Percentiles rank a stretch among this genome's conserved stretches.
Conservation (phyloP, 2,329 filamentous ascomycete species). For the Colletotrichum echinochloae region DNA sequence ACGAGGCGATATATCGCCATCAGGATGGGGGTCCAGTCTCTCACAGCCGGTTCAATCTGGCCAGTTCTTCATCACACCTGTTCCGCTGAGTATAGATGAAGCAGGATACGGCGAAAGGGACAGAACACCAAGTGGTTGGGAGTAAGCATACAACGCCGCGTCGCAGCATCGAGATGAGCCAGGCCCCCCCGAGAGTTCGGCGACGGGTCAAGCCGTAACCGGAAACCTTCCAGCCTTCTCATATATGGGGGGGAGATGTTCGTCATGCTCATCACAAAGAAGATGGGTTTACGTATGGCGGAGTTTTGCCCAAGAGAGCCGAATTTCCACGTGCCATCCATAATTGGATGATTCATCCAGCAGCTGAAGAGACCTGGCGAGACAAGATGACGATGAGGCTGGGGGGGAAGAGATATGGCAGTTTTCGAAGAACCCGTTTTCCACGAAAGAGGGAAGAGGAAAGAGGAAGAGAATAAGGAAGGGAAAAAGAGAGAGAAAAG, state of each 20-base stretch:
- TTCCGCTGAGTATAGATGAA: background rate
- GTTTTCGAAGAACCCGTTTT: background rate
- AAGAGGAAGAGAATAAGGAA: background rate
- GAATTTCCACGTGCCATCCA: conserved; percentile 5
- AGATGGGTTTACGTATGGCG: background rate
- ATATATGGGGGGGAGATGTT: background rate
- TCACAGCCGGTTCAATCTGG: background rate
- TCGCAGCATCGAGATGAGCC: background rate
- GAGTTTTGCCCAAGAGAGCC: background rate
- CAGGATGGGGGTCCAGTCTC: background rate
- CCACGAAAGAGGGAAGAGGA: background rate
- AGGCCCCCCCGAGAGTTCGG: background rate
- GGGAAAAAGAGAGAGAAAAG: background rate
- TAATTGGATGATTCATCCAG: conserved; percentile 20
- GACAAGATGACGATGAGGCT: conserved; percentile 14
- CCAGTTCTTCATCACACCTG: background rate
- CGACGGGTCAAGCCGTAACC: background rate
- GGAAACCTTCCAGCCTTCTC: background rate
- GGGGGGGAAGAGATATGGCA: background rate
- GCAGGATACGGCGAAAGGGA: background rate
- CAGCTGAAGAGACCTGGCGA: conserved; percentile 17
- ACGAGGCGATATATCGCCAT: background rate
- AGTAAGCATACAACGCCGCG: conserved; percentile 8
- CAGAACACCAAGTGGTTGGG: conserved; percentile 28
- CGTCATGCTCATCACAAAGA: background rate